Evolutionary conservation across 768 basidiomycete genomes (phyloP).

Genomic region (Termitomyces sp.): DNA sequence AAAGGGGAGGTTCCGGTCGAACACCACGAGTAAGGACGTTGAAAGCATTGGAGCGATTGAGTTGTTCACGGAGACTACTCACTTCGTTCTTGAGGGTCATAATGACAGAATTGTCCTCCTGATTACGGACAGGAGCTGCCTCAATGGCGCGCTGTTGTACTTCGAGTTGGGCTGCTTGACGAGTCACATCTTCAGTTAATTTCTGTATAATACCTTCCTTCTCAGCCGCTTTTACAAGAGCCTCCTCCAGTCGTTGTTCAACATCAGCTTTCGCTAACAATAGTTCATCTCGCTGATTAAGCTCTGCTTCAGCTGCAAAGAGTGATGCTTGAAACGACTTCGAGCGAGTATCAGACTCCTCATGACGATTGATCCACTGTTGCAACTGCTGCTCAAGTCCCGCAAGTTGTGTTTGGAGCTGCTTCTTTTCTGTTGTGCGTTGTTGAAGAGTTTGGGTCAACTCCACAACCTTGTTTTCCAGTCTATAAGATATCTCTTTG

Average conservation of each 20-base stretch:
- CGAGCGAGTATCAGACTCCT: slow-evolving; percentile 73
- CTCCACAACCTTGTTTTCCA: slow-evolving; percentile 99
- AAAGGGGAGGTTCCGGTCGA: slow-evolving; percentile 66
- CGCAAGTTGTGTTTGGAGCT: slow-evolving; percentile 65
- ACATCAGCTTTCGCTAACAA: slow-evolving; percentile 70
- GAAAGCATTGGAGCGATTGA: slow-evolving; percentile 92
- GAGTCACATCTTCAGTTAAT: slow-evolving; percentile 70
- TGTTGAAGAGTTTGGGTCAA: slow-evolving; percentile 91
- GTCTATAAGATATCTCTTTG: slow-evolving; percentile 95
- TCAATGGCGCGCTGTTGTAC: slow-evolving; percentile 69
- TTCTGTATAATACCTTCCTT: slow-evolving; percentile 82
- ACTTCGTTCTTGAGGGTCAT: slow-evolving; percentile 89
- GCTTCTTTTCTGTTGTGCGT: slow-evolving; percentile 88
- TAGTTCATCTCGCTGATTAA: slow-evolving; percentile 68
- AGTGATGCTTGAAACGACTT: slow-evolving; percentile 71
- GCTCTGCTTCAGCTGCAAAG: slow-evolving; percentile 63
- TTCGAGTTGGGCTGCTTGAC: slow-evolving; percentile 74
- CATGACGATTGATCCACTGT: slow-evolving; percentile 81
- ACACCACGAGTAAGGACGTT: slow-evolving; percentile 75
- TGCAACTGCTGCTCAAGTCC: slow-evolving; percentile 83
- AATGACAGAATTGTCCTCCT: slow-evolving; percentile 85
- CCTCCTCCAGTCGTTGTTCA: slow-evolving; percentile 78
- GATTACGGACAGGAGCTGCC: slow-evolving; percentile 52
- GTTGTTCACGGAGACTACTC: slow-evolving; percentile 86
- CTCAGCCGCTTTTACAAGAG: slow-evolving; percentile 63